Evolutionary conservation across 2,329 filamentous ascomycete genomes (phyloP).

Genomic region (Coleophoma cylindrospora): DNA sequence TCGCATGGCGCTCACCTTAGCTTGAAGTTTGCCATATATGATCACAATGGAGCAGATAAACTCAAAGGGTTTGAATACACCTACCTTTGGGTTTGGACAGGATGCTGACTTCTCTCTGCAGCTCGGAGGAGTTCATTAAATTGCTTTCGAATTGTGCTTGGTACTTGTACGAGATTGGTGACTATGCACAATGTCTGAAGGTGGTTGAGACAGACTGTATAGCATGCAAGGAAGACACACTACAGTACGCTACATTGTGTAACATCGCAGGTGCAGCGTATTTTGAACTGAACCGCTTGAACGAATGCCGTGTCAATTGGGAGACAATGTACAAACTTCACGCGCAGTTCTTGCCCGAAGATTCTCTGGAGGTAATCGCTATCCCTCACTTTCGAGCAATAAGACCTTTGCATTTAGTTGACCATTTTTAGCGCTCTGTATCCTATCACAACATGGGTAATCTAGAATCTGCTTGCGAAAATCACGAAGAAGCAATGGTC

Average conservation of each 20-base stretch:
- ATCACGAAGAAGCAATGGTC: slow-evolving; percentile 9
- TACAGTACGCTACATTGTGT: slow-evolving; percentile 8
- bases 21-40: slow-evolving; percentile 3
- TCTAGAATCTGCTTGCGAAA: slow-evolving; percentile 10
- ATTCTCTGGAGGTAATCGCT: too few species aligned
- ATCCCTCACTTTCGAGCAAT: neutral
- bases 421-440: slow-evolving; percentile 1
- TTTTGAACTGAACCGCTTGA: slow-evolving; percentile 12
- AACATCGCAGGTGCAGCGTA: slow-evolving; percentile 5
- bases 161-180: slow-evolving; percentile 12
- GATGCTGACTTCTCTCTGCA: neutral
- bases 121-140: slow-evolving; percentile 7
- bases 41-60: neutral
- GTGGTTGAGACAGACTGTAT: slow-evolving; percentile 6
- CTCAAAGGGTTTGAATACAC: slow-evolving; percentile 2
- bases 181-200: slow-evolving; percentile 8
- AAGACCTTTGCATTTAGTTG: neutral
- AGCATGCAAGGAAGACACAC: slow-evolving; percentile 10
- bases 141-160: slow-evolving; percentile 9
- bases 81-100: too few species aligned
- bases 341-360: neutral
- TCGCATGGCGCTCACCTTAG: slow-evolving; percentile 11
- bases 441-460: slow-evolving; percentile 17
- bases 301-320: slow-evolving; percentile 7
- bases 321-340: neutral